Conservation (phyloP, 2,329 filamentous ascomycete species). For the Colletotrichum brevisporum region DNA sequence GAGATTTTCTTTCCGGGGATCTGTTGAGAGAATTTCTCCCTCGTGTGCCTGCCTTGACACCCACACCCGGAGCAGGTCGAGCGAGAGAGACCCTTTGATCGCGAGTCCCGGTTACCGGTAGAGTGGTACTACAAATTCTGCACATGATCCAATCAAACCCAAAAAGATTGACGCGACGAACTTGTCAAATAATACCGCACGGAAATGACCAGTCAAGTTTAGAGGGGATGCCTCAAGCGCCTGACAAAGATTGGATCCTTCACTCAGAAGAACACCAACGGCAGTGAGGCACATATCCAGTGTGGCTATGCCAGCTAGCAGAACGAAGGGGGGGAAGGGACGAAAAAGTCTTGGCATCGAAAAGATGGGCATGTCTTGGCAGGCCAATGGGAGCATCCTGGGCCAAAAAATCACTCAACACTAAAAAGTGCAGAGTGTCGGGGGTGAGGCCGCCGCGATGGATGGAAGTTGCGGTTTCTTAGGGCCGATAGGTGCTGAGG, state of each 20-base stretch:
- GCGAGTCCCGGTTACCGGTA: not conserved
- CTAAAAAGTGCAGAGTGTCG: not conserved
- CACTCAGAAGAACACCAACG: too few relatives aligned
- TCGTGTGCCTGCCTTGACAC: too few relatives aligned
- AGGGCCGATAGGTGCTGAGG: conserved; percentile 27
- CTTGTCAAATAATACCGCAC: not conserved
- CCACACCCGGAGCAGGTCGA: not conserved
- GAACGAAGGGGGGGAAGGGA: not conserved
- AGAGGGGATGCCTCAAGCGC: not conserved
- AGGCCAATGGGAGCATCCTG: conserved; percentile 31
- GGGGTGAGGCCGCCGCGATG: conserved; percentile 2
- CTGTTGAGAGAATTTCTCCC: not conserved
- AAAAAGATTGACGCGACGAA: not conserved
- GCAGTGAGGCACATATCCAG: not conserved
- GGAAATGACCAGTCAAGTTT: too few relatives aligned
- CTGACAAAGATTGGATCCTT: not conserved
- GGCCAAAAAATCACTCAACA: conserved; percentile 27
- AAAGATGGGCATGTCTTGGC: conserved; percentile 32
- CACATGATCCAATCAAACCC: not conserved
- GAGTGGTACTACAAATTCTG: too few relatives aligned
- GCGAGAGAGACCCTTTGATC: not conserved
- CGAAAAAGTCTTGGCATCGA: conserved; percentile 20
- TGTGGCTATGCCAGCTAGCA: conserved; percentile 18
- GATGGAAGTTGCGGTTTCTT: conserved; percentile 31
- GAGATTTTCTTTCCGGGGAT: not conserved